These are phyloP conservation scores for Canavalia ensiformis DNA, from an alignment of 306 rosid species.

Conservation along the genomic window DNA sequence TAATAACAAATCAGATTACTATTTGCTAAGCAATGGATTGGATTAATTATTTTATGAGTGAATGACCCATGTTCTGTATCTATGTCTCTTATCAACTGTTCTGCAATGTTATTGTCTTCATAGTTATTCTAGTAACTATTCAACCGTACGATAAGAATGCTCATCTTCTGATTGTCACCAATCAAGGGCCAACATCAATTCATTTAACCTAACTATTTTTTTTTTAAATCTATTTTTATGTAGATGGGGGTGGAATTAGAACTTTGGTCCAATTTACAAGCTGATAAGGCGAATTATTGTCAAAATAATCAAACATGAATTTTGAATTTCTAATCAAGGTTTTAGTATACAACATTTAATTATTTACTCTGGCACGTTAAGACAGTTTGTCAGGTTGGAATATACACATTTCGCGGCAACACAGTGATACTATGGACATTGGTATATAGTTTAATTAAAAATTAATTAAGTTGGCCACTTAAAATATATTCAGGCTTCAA, in stretches of 20 bases:
- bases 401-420: neutral
- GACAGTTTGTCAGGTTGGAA: neutral
- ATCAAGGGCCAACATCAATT: neutral
- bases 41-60: conserved; percentile 41
- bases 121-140: conserved; percentile 28
- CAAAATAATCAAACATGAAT: neutral
- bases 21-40: conserved; percentile 5
- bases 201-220: conserved; percentile 2
- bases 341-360: neutral
- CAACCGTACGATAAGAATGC: conserved; percentile 36
- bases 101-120: conserved; percentile 15
- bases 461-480: neutral
- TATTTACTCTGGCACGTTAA: neutral
- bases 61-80: conserved; percentile 37
- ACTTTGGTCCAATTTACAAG: conserved; percentile 6
- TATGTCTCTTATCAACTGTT: conserved; percentile 44
- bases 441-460: neutral
- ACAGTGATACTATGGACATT: neutral
- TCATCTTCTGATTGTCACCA: conserved; percentile 37
- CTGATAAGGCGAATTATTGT: neutral
- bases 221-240: neutral
- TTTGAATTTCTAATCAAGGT: neutral
- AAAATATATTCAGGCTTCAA: neutral
- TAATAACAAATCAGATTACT: conserved; percentile 31
- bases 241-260: neutral